phyloP scores from a whole-genome alignment of 2,329 filamentous ascomycete species.

The Aureobasidium namibiae region DNA sequence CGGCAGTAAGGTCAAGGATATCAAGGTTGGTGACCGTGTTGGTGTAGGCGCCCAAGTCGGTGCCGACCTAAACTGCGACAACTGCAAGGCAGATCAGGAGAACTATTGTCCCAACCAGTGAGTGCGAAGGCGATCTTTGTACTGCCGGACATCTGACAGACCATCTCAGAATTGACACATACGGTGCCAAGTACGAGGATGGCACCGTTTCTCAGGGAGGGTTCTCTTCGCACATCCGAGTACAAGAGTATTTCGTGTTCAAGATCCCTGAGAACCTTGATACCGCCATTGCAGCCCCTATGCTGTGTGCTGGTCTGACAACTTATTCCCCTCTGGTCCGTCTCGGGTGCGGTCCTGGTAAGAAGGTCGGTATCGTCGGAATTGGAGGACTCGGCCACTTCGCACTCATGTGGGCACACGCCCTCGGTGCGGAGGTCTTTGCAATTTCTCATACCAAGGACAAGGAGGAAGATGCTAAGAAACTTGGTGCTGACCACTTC shows the following conservation, averaged over 20 bases:
- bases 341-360: constrained; percentile 59
- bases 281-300: constrained; percentile 50
- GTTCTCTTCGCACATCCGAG: constrained; percentile 46
- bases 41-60: constrained; percentile 42
- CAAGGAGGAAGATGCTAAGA: constrained; percentile 52
- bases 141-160: background rate
- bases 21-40: constrained; percentile 30
- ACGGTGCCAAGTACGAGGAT: constrained; percentile 25
- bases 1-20: constrained; percentile 20
- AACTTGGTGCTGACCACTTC: constrained; percentile 50
- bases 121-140: background rate
- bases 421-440: constrained; percentile 58
- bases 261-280: constrained; percentile 43
- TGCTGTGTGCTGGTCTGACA: constrained; percentile 70
- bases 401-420: constrained; percentile 59
- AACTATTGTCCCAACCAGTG: constrained; percentile 24
- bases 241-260: constrained; percentile 49
- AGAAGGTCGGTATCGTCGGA: constrained; percentile 60
- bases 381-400: constrained; percentile 64
- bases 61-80: constrained; percentile 44
- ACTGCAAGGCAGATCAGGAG: constrained; percentile 38
- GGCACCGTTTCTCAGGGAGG: constrained; percentile 55
- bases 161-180: constrained; percentile 22
- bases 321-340: constrained; percentile 59
- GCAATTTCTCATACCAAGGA: constrained; percentile 51